Evolutionary conservation across 176 grass and related monocot genomes (phyloP).

Genomic region (Aegilops speltoides): DNA sequence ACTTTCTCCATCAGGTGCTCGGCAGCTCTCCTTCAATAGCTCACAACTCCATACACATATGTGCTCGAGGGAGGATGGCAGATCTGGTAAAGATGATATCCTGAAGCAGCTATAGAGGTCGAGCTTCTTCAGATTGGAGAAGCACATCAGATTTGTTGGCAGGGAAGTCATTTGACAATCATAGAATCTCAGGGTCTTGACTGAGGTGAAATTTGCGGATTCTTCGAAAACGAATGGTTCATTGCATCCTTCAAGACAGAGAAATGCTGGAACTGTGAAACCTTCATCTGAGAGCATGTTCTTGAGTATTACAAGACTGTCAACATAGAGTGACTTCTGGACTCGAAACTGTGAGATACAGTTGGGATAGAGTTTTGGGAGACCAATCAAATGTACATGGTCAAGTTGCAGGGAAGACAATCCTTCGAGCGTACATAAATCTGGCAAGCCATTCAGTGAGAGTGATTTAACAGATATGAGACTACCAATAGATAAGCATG

Average conservation of each 20-base stretch:
- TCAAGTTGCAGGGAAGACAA: too few species aligned
- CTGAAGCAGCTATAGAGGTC: fast-evolving
- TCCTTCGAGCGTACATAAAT: too few species aligned
- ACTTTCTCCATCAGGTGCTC: constrained; percentile 9
- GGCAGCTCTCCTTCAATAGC: background rate
- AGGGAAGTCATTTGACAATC: background rate
- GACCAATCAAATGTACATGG: too few species aligned
- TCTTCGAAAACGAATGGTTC: background rate
- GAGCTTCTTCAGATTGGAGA: background rate
- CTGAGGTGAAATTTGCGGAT: background rate
- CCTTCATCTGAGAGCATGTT: background rate
- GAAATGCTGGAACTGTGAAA: background rate
- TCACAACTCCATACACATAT: background rate
- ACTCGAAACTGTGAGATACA: background rate
- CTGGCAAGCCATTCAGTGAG: too few species aligned
- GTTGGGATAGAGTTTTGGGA: too few species aligned
- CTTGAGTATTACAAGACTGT: background rate
- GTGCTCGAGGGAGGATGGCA: background rate
- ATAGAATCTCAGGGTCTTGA: fast-evolving
- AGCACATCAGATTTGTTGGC: background rate
- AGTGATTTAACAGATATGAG: too few species aligned
- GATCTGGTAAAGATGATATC: background rate
- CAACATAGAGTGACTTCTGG: too few species aligned
- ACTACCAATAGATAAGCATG: too few species aligned
- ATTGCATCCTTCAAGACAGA: background rate